Conservation (phyloP, 139 green algal genomes). For the Chlamydomonas sphaeroides region DNA sequence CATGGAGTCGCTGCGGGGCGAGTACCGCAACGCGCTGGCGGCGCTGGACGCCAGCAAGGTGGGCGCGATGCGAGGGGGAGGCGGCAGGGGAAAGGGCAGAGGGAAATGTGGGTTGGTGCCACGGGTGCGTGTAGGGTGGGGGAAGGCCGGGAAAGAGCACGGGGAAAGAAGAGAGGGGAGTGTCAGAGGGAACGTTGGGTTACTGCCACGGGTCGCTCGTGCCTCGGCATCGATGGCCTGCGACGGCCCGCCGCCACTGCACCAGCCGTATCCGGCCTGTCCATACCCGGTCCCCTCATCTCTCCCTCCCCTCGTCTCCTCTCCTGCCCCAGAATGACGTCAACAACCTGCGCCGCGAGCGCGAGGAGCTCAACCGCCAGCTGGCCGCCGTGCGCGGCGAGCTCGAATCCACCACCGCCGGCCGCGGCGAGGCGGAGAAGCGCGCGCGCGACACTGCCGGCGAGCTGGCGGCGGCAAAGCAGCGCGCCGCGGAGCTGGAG, state of each 20-base stretch:
- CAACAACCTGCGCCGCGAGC: conserved; percentile 1
- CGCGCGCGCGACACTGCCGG: background rate
- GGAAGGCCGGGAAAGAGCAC: too few relatives aligned
- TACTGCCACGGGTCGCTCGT: too few relatives aligned
- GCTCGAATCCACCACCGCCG: background rate
- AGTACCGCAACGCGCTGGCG: conserved; percentile 9
- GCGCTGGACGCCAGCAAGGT: conserved; percentile 6
- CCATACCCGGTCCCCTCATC: too few relatives aligned
- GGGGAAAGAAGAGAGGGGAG: too few relatives aligned
- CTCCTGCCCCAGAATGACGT: conserved; percentile 14
- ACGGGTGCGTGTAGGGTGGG: too few relatives aligned
- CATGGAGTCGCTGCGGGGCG: conserved; percentile 14
- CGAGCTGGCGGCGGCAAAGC: background rate
- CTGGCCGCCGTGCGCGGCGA: conserved; percentile 5
- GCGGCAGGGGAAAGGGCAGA: background rate
- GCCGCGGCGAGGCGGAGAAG: conserved; percentile 7
- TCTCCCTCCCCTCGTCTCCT: too few relatives aligned
- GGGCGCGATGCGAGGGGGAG: background rate
- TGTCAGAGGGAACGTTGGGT: too few relatives aligned
- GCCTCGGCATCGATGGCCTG: too few relatives aligned
- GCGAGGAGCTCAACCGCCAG: conserved; percentile 23
- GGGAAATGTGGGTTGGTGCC: background rate
- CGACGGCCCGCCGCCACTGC: too few relatives aligned
- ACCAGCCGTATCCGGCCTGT: too few relatives aligned
- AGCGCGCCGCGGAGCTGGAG: conserved; percentile 13